Base-by-base conservation (phyloP, 2,329 filamentous ascomycete genomes). In the Trichoderma simmonsii region DNA sequence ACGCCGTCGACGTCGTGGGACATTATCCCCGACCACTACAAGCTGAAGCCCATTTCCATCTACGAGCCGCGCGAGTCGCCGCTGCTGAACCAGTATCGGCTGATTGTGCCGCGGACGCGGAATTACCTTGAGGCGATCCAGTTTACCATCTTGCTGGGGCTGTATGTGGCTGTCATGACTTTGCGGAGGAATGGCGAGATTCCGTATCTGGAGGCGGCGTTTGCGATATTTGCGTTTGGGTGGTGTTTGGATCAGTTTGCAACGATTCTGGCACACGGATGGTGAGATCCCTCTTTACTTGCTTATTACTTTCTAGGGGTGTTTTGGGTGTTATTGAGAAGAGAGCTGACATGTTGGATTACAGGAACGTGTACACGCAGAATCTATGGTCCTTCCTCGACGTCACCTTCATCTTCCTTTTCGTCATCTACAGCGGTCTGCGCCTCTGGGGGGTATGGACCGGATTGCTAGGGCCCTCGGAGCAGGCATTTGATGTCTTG, bases 321-420 rank as follows among this genome's bases (percentile, higher is more conserved):
- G 6, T 8, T 43, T 56, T 11, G 43, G 2, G 21, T 15, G 11
- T 15, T 51, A 15, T 34, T 54, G 3, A 24, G 14, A 21, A 8
- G 18, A 21, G 15, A 21, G 24, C 70, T 72, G 43, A 72, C 28
- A 4, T 51, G 1, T 21, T 28, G 7, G 0, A 6, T 6, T 18
- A 71, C 62, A 88, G 92, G 92, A 88, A 89, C 72, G 93, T 96
- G 1, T 95, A 96, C 77, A 94, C 93, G 0, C 93, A 97, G 79
- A 95, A 96, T 76, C 83, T 97, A 4, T 97, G 93, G 93, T 94
- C 93, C 0, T 96, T 97, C 77, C 86, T 97, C 18, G 93, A 96
- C 79, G 90, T 95, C 61, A 89, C 89, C 5, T 97, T 95, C 77
- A 87, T 90, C n/a, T 76, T 86, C 56, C 91, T 96, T 36, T 96